phyloP scores from a whole-genome alignment of 192 early-diverging fungal species.

The Podochytrium sp. region DNA sequence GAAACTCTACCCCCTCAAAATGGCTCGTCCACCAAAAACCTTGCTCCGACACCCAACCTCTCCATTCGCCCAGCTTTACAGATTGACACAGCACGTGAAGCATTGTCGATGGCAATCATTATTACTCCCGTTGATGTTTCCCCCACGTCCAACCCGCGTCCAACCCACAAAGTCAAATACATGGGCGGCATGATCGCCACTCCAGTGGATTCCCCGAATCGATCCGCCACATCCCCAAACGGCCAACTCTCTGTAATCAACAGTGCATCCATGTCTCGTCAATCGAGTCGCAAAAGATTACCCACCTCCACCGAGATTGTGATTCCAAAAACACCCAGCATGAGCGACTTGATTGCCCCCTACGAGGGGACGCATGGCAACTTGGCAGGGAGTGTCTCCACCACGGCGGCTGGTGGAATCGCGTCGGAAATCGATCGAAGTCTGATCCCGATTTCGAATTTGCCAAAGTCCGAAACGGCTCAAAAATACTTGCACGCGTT shows the following conservation, averaged over 20 bases:
- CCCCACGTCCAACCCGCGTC: background rate
- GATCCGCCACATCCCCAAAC: too few relatives aligned
- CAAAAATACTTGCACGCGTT: slow-evolving; percentile 15
- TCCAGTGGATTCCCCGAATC: background rate
- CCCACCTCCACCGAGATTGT: slow-evolving; percentile 6
- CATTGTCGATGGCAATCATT: background rate
- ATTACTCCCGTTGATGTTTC: background rate
- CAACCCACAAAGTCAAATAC: background rate
- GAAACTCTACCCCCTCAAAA: too few relatives aligned
- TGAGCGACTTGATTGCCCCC: too few relatives aligned
- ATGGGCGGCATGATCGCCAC: background rate
- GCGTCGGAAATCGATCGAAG: background rate
- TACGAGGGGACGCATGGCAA: background rate
- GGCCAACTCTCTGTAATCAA: too few relatives aligned
- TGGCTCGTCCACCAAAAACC: background rate
- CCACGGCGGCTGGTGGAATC: background rate
- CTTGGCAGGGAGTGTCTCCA: background rate
- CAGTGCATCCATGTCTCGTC: background rate
- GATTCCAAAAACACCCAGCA: background rate
- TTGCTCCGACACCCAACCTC: background rate
- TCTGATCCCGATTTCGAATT: too few relatives aligned
- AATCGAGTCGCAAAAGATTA: background rate
- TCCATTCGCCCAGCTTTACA: background rate
- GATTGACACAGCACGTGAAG: background rate
- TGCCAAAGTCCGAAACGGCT: slow-evolving; percentile 12